Evolutionary conservation across 208 protist genomes (phyloP).

Genomic region (Crithidia fasciculata): DNA sequence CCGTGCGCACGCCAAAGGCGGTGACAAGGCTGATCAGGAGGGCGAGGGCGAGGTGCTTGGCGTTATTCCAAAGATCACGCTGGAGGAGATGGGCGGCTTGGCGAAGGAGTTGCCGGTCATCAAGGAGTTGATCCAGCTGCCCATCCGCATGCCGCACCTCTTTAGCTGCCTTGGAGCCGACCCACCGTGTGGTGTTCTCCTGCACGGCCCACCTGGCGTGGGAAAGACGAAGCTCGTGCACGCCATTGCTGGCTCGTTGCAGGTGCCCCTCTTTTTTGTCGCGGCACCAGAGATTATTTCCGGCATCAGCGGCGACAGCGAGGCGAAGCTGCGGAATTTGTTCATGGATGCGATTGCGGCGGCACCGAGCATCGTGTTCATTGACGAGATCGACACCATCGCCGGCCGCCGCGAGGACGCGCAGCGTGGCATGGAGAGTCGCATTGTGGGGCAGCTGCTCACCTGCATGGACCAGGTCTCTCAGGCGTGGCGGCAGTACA

Average conservation of each 20-base stretch:
- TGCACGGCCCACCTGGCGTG: constrained; percentile 97
- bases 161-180: constrained; percentile 95
- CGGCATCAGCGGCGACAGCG: constrained; percentile 99
- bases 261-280: constrained; percentile 95
- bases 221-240: constrained; percentile 97
- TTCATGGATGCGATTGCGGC: constrained; percentile 94
- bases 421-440: constrained; percentile 97
- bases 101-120: constrained; percentile 92
- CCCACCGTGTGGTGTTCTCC: constrained; percentile 95
- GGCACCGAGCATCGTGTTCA: constrained; percentile 98
- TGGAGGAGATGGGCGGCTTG: constrained; percentile 93
- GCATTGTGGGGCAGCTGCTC: constrained; percentile 99
- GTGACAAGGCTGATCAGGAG: constrained; percentile 15
- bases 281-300: constrained; percentile 96
- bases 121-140: constrained; percentile 95
- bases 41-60: constrained; percentile 49
- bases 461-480: constrained; percentile 98
- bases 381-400: constrained; percentile 99
- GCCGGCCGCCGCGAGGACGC: constrained; percentile 94
- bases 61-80: constrained; percentile 84
- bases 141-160: constrained; percentile 95
- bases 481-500: constrained; percentile 84
- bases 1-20: constrained; percentile 17
- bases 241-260: constrained; percentile 94
- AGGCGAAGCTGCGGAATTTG: constrained; percentile 96